Percentiles rank a stretch among this genome's conserved stretches.
Evolutionary conservation across 352 stramenopile species (phyloP).

Genomic region (Phytophthora fragariae): DNA sequence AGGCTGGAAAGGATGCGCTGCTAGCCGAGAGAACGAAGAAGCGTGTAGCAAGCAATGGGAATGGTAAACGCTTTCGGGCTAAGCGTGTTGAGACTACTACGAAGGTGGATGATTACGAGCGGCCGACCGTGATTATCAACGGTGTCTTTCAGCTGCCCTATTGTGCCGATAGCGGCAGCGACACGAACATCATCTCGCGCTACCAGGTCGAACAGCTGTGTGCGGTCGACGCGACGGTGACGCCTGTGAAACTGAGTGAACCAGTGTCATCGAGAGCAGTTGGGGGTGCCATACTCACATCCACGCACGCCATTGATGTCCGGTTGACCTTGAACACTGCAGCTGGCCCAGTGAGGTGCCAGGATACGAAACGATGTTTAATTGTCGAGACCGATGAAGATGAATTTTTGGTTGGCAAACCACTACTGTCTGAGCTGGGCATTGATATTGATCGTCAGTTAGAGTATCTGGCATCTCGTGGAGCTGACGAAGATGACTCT

Average conservation of each 20-base stretch:
- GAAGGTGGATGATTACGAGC: not conserved
- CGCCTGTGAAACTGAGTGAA: not conserved
- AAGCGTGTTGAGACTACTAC: not conserved
- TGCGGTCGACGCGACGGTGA: too few relatives aligned
- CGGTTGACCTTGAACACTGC: constrained; percentile 12
- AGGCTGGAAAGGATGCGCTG: constrained; percentile 13
- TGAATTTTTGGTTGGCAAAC: constrained; percentile 11
- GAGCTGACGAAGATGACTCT: not conserved
- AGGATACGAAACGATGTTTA: constrained; percentile 8
- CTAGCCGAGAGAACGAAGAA: not conserved
- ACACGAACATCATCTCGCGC: constrained; percentile 21
- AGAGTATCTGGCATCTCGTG: not conserved
- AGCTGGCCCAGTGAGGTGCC: constrained; percentile 15
- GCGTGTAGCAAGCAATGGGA: not conserved
- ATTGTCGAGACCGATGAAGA: constrained; percentile 15
- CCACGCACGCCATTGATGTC: constrained; percentile 16
- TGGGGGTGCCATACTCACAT: too few relatives aligned
- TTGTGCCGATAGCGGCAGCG: constrained; percentile 27
- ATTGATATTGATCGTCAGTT: constrained; percentile 19
- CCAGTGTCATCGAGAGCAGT: constrained; percentile 1
- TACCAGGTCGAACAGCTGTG: constrained; percentile 5
- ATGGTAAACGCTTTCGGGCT: not conserved
- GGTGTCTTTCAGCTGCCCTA: not conserved
- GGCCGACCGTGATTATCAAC: constrained; percentile 11
- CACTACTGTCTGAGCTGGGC: not conserved